Evolutionary conservation across 2,329 filamentous ascomycete species (phyloP).

Genomic region (Pseudogymnoascus sp.): DNA sequence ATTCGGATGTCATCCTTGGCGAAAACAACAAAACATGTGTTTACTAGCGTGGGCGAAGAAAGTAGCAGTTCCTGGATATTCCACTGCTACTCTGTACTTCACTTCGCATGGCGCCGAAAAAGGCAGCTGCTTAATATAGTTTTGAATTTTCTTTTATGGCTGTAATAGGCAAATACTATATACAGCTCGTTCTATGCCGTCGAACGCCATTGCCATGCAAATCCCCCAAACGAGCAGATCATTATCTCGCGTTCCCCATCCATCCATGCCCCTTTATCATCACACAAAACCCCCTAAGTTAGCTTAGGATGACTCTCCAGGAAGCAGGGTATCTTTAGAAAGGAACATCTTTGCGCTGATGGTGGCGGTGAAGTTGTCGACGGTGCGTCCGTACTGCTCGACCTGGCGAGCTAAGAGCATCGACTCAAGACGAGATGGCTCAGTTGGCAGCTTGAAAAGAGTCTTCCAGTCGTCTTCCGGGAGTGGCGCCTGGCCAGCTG

Average conservation of each 20-base stretch:
- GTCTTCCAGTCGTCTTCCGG: constrained; percentile 98
- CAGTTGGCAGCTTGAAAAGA: constrained; percentile 93
- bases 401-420: constrained; percentile 94
- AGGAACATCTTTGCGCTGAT: constrained; percentile 98
- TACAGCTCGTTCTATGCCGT: constrained; percentile 8
- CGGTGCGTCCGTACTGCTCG: constrained; percentile 94
- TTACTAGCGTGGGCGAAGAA: neutral
- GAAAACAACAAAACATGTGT: constrained; percentile 4
- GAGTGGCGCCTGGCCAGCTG: constrained; percentile 80
- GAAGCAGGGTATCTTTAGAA: constrained; percentile 64
- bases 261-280: neutral
- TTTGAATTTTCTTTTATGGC: constrained; percentile 9
- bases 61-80: neutral
- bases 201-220: constrained; percentile 10
- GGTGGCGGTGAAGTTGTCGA: constrained; percentile 88
- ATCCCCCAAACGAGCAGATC: constrained; percentile 10
- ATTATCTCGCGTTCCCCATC: constrained; percentile 8
- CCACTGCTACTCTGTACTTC: neutral
- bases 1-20: constrained; percentile 2
- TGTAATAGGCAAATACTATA: constrained; percentile 8
- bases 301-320: constrained; percentile 35
- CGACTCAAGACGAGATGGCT: constrained; percentile 86
- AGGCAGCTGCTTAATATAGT: neutral
- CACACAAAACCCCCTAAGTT: constrained; percentile 4
- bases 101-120: neutral